Conservation (phyloP, 164 flowering plant genomes). For the Annona cherimola region DNA sequence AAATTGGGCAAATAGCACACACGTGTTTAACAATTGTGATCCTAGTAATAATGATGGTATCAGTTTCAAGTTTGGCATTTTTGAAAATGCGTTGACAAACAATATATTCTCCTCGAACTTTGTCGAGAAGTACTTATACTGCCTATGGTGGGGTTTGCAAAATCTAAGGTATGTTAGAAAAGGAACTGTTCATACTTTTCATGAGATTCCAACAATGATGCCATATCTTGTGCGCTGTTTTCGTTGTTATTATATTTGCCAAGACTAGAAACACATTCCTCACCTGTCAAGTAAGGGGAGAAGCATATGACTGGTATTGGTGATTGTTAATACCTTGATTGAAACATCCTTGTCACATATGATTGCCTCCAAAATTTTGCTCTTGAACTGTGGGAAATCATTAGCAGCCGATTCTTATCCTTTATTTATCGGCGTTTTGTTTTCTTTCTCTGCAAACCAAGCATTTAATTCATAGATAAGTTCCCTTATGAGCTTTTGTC, state of each 20-base stretch:
- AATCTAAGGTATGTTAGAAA: conserved; percentile 55
- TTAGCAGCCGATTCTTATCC: no score
- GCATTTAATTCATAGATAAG: no score
- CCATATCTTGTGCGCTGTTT: background rate
- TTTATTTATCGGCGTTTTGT: no score
- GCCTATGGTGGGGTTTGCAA: conserved; percentile 98
- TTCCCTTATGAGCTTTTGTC: no score
- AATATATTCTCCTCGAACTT: conserved; percentile 57
- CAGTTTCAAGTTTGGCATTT: conserved; percentile 66
- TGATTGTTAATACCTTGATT: no score
- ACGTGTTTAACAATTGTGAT: conserved; percentile 56
- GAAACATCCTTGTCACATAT: no score
- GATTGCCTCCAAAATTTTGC: no score
- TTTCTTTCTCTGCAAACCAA: no score
- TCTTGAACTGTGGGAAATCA: no score
- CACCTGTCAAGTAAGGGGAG: no score
- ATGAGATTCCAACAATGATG: background rate
- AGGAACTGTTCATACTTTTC: background rate
- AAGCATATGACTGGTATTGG: no score
- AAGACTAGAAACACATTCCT: background rate
- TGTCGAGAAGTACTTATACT: conserved; percentile 67
- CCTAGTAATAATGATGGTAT: conserved; percentile 27
- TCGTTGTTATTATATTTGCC: background rate
- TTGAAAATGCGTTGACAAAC: conserved; percentile 55
- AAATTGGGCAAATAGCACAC: conserved; percentile 53